These are phyloP conservation scores for Helminthosporium solani DNA, from an alignment of 2,329 filamentous ascomycete genomes.

Conservation along the genomic window DNA sequence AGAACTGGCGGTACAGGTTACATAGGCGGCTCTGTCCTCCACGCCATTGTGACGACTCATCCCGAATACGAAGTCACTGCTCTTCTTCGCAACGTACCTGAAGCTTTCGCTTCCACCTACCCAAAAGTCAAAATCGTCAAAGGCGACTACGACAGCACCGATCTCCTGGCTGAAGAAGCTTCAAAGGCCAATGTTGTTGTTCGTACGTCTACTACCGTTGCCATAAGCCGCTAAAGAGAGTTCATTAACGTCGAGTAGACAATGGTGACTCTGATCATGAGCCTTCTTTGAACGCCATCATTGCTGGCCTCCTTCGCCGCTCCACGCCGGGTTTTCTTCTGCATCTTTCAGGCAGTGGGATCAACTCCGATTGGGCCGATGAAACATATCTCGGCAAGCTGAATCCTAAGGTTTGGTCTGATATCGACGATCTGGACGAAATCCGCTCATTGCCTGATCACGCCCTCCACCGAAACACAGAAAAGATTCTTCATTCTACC, in stretches of 20 bases:
- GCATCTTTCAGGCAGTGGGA: slow-evolving; percentile 57
- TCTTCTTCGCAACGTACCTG: slow-evolving; percentile 45
- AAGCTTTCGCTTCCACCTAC: slow-evolving; percentile 31
- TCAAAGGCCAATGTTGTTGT: slow-evolving; percentile 54
- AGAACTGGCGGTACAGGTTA: slow-evolving; percentile 56
- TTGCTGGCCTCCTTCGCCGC: slow-evolving; percentile 52
- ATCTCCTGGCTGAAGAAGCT: slow-evolving; percentile 49
- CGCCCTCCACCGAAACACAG: slow-evolving; percentile 64
- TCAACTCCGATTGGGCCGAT: slow-evolving; percentile 49
- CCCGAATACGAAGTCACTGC: slow-evolving; percentile 50
- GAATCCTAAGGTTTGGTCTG: slow-evolving; percentile 54
- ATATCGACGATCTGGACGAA: slow-evolving; percentile 55
- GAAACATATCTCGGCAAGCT: slow-evolving; percentile 25
- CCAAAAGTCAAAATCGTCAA: slow-evolving; percentile 51
- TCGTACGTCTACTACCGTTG: slow-evolving; percentile 14
- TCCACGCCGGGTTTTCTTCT: slow-evolving; percentile 50
- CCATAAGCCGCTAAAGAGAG: too few species aligned
- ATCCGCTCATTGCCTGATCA: slow-evolving; percentile 56
- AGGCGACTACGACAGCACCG: slow-evolving; percentile 50
- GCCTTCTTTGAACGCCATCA: slow-evolving; percentile 47
- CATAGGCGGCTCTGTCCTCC: slow-evolving; percentile 56
- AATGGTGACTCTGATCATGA: slow-evolving; percentile 33
- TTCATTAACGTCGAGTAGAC: slow-evolving; percentile 39
- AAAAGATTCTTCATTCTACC: slow-evolving; percentile 62
- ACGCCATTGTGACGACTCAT: slow-evolving; percentile 47